Evolutionary conservation across 495 filamentous ascomycete species (phyloP), one percentile per base, ranked within the genome.

Genomic region (Patellaria atrata): DNA sequence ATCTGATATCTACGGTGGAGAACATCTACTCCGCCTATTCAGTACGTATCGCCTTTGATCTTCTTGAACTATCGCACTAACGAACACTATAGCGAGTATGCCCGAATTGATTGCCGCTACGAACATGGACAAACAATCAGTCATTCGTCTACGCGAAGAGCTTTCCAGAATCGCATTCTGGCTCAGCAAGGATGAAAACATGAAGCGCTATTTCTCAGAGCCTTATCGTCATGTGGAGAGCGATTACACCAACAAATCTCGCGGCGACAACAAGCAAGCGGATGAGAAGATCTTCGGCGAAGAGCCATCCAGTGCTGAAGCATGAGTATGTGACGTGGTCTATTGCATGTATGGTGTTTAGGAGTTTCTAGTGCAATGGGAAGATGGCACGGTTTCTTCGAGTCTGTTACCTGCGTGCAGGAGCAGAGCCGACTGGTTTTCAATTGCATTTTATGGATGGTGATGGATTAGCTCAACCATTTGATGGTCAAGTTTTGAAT

Each of bases 61-160:
- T 33, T 30, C n/a, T 15, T 22, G 13, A 18, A 15, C 9, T 10
- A 13, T 19, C 12, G 4, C 13, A 9, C 5, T 12, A 3, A 31
- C n/a, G n/a, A 3, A 1, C 11, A 22, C 24, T 24, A 5, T 37
- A 94, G 89, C 92, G 8, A 75, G 76, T 5, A 72, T 97, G 44
- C 89, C 91, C 0, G 89, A 97, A 55, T 71, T 96, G 18, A 73
- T 97, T 43, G 85, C 84, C 12, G 86, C 94, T 53, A 97, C 89
- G 20, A 94, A 94, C 56, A 93, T 97, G 89, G 89, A 96, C 51
- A 62, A 72, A 17, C 84, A 86, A 55, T 82, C 81, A 6, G 80
- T 89, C 31, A 79, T 75, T 42, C 77, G 82, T 23, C 70, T 94
- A 8, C 77, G 82, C 8, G 84, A 94, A 41, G 89, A 97, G 47